A percentile compares a stretch with the other conserved stretches of the same genome.
Conservation (phyloP, 2,329 filamentous ascomycete species). For the Geosmithia morbida region DNA sequence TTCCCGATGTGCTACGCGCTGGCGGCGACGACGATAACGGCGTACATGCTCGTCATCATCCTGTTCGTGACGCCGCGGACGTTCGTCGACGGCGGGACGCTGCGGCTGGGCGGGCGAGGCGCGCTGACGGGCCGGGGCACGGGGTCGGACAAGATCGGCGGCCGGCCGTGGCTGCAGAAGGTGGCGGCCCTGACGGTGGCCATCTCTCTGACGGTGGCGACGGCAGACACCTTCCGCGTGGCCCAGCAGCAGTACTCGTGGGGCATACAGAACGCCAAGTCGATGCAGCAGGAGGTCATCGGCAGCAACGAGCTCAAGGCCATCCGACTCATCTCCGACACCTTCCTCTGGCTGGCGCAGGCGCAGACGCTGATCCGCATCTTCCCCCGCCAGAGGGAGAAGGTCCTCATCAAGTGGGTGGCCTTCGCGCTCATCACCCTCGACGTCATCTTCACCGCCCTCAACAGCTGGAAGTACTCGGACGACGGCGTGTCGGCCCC, state of each 20-base stretch:
- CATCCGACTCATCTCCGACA: slow-evolving; percentile 85
- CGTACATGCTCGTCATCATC: slow-evolving; percentile 87
- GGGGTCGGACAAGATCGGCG: slow-evolving; percentile 71
- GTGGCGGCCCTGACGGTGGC: slow-evolving; percentile 59
- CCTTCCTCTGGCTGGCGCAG: slow-evolving; percentile 94
- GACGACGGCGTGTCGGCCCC: slow-evolving; percentile 34
- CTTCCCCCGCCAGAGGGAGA: slow-evolving; percentile 92
- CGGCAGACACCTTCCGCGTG: slow-evolving; percentile 76
- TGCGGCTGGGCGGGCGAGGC: slow-evolving; percentile 66
- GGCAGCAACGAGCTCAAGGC: slow-evolving; percentile 76
- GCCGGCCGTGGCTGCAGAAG: slow-evolving; percentile 86
- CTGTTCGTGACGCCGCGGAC: slow-evolving; percentile 90
- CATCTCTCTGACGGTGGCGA: slow-evolving; percentile 85
- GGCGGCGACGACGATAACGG: slow-evolving; percentile 77
- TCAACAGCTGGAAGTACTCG: slow-evolving; percentile 66
- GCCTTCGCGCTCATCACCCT: slow-evolving; percentile 86
- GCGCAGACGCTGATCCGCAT: slow-evolving; percentile 92
- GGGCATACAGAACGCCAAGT: slow-evolving; percentile 66
- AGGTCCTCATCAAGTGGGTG: slow-evolving; percentile 97
- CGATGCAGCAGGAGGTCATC: slow-evolving; percentile 65
- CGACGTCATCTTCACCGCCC: slow-evolving; percentile 78
- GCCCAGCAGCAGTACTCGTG: slow-evolving; percentile 67
- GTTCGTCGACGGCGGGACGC: slow-evolving; percentile 73
- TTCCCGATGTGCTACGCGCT: slow-evolving; percentile 90
- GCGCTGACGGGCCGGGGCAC: slow-evolving; percentile 67